Percentiles rank a stretch among this genome's conserved stretches.
Conservation (phyloP, 352 stramenopile genomes). For the Pythium sp. region DNA sequence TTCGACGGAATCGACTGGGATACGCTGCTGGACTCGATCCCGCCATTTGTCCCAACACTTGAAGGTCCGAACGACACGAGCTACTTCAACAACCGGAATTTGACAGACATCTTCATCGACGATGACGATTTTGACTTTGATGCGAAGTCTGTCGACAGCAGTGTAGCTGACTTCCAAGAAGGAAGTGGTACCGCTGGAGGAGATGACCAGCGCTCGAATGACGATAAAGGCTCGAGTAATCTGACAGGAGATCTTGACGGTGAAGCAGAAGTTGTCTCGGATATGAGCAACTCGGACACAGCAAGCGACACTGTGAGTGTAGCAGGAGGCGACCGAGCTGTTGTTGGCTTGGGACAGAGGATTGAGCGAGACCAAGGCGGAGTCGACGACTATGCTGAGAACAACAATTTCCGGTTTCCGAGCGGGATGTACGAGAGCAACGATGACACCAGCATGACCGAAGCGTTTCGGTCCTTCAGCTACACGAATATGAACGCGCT, state of each 20-base stretch:
- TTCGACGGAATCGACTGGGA: conserved; percentile 82
- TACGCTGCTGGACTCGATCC: conserved; percentile 70
- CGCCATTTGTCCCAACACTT: conserved; percentile 84
- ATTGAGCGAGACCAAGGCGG: conserved; percentile 3
- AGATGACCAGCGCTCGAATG: conserved; percentile 8
- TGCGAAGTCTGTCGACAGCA: conserved; percentile 36
- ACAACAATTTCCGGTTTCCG: conserved; percentile 48
- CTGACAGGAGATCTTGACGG: not conserved
- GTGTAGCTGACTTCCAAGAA: conserved; percentile 2
- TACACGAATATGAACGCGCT: conserved; percentile 88
- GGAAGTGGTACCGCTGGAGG: not conserved
- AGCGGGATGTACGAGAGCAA: conserved; percentile 62
- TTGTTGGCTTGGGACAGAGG: conserved; percentile 6
- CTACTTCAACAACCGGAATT: conserved; percentile 89
- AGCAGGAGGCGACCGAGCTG: not conserved
- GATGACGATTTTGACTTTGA: conserved; percentile 71
- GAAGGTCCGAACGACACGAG: conserved; percentile 86
- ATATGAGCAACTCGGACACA: conserved; percentile 11
- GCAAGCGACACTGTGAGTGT: conserved; percentile 14
- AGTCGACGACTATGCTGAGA: conserved; percentile 18
- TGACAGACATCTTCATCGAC: conserved; percentile 85
- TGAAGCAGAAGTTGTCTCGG: not conserved
- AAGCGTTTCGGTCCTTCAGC: conserved; percentile 78
- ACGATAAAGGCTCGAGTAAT: not conserved
- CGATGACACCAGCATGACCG: conserved; percentile 35